Conservation (phyloP, 148 eudicot genomes). For the Diospyros lotus region DNA sequence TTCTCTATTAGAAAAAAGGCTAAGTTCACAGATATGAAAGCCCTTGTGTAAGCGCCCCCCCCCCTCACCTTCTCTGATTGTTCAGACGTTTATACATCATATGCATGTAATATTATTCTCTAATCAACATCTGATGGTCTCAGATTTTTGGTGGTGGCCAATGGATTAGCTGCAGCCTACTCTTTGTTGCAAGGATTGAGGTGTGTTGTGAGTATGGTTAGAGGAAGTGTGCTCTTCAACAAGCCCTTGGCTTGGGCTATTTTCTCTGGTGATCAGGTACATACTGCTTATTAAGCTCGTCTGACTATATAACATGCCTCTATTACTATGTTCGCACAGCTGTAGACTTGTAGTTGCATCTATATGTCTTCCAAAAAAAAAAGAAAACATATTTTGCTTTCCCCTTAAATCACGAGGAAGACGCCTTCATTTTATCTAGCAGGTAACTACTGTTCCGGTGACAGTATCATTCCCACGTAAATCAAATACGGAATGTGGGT, state of each 20-base stretch:
- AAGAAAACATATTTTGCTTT: too few species aligned
- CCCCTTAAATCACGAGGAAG: too few species aligned
- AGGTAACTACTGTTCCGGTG: too few species aligned
- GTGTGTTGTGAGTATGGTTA: conserved; percentile 69
- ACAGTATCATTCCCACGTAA: too few species aligned
- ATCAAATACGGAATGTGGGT: too few species aligned
- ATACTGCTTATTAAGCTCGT: background rate
- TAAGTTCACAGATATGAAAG: conserved; percentile 78
- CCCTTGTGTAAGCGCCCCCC: conserved; percentile 63
- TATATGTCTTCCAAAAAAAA: too few species aligned
- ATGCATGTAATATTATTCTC: too few species aligned
- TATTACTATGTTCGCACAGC: background rate
- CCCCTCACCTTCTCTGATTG: too few species aligned
- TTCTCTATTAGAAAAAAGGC: conserved; percentile 74
- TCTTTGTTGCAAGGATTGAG: conserved; percentile 68
- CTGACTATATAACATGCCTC: background rate
- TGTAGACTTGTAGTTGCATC: too few species aligned
- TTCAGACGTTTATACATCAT: too few species aligned
- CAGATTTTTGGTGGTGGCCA: conserved; percentile 77
- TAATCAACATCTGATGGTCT: conserved; percentile 6
- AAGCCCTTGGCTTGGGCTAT: conserved; percentile 92
- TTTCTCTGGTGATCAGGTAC: conserved; percentile 94
- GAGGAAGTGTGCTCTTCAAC: conserved; percentile 77
- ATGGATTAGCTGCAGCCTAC: conserved; percentile 79
- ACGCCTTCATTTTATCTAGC: too few species aligned